These are phyloP conservation scores for Mortierella sp. DNA, from an alignment of 371 early-diverging fungal species.

Conservation along the genomic window DNA sequence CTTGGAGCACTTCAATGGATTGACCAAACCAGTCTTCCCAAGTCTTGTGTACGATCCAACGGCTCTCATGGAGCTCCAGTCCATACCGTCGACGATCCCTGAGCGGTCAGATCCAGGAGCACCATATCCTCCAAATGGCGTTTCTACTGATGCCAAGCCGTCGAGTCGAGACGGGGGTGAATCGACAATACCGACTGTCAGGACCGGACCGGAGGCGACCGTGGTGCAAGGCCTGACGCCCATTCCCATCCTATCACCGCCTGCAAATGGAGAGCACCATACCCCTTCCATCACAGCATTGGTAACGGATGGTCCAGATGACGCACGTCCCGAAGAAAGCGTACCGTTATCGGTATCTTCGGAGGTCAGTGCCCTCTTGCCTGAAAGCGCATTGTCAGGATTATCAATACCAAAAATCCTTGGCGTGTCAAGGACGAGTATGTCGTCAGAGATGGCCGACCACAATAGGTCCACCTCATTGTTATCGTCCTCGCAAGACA, in stretches of 20 bases:
- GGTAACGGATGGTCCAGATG: neutral
- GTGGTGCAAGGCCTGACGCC: conserved; percentile 23
- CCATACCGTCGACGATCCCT: conserved; percentile 44
- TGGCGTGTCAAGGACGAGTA: neutral
- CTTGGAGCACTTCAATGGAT: conserved; percentile 35
- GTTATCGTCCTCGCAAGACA: neutral
- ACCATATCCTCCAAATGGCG: neutral
- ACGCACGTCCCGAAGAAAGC: neutral
- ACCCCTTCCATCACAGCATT: too few relatives aligned
- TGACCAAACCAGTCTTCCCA: conserved; percentile 34
- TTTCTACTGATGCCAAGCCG: neutral
- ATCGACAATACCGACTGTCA: neutral
- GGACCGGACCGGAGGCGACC: neutral
- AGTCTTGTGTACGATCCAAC: conserved; percentile 42
- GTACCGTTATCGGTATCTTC: neutral
- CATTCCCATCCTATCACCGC: conserved; percentile 36
- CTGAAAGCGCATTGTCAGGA: neutral
- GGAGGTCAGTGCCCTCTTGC: neutral
- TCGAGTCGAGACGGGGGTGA: neutral
- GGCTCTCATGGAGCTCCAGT: conserved; percentile 39
- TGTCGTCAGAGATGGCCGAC: too few relatives aligned
- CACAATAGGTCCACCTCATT: too few relatives aligned
- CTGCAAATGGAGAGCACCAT: neutral
- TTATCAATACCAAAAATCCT: neutral
- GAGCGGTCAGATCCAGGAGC: conserved; percentile 9